Percentiles rank a stretch among this genome's conserved stretches.
phyloP scores from a whole-genome alignment of 345 rosid genomes.

The Hirschfeldia incana region DNA sequence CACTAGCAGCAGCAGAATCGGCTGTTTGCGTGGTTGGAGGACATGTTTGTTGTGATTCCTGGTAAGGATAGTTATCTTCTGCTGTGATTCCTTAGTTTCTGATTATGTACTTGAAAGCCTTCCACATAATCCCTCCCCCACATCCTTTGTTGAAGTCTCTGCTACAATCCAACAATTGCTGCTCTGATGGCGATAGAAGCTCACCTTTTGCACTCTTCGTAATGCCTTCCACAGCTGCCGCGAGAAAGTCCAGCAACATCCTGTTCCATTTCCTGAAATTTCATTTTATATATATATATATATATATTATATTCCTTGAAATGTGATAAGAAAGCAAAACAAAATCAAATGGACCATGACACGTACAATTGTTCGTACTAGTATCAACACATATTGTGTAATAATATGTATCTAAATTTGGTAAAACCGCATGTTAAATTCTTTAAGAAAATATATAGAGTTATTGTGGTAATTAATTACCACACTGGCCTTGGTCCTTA shows the following conservation, averaged over 20 bases:
- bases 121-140: background rate
- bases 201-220: background rate
- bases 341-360: no score
- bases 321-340: no score
- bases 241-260: background rate
- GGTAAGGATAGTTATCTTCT: background rate
- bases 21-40: background rate
- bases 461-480: slow-evolving; percentile 25
- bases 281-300: background rate
- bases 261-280: background rate
- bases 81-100: background rate
- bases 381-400: no score
- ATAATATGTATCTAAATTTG: no score
- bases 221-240: background rate
- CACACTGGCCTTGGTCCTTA: slow-evolving; percentile 49
- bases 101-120: background rate
- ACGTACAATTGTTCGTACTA: no score
- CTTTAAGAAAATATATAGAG: no score
- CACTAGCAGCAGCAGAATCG: slow-evolving; percentile 10
- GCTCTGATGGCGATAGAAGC: background rate
- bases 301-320: no score
- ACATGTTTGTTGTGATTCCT: slow-evolving; percentile 28
- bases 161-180: background rate
- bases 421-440: no score
- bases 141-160: background rate